These are phyloP conservation scores for Linnemannia exigua DNA, from an alignment of 192 early-diverging fungal genomes.

Conservation along the genomic window DNA sequence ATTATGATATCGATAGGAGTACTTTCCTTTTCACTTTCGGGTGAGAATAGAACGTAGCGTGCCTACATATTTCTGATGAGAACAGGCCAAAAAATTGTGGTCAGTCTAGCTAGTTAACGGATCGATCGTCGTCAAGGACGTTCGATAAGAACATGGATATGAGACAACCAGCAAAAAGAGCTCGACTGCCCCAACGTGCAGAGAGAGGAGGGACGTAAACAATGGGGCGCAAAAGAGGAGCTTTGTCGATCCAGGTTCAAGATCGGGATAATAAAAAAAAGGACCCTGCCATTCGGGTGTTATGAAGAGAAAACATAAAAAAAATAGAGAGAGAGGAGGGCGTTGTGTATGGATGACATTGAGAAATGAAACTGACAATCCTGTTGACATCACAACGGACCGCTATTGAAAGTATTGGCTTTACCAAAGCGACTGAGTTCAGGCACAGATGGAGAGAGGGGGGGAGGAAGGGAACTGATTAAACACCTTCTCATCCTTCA, in stretches of 20 bases:
- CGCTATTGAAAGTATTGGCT: background rate
- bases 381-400: background rate
- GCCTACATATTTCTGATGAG: background rate
- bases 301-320: background rate
- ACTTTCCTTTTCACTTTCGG: background rate
- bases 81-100: background rate
- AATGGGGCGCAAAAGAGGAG: background rate
- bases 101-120: background rate
- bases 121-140: background rate
- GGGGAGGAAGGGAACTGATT: background rate
- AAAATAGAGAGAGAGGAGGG: background rate
- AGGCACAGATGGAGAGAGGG: background rate
- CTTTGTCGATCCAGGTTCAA: background rate
- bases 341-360: background rate
- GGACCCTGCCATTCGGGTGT: background rate
- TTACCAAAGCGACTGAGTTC: background rate
- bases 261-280: background rate
- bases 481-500: no score
- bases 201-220: background rate
- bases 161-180: background rate
- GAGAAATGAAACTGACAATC: background rate
- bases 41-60: background rate
- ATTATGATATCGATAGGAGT: background rate
- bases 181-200: background rate
- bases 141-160: background rate